phyloP scores from a whole-genome alignment of 2,329 filamentous ascomycete species.

The Xylaria hypoxylon region DNA sequence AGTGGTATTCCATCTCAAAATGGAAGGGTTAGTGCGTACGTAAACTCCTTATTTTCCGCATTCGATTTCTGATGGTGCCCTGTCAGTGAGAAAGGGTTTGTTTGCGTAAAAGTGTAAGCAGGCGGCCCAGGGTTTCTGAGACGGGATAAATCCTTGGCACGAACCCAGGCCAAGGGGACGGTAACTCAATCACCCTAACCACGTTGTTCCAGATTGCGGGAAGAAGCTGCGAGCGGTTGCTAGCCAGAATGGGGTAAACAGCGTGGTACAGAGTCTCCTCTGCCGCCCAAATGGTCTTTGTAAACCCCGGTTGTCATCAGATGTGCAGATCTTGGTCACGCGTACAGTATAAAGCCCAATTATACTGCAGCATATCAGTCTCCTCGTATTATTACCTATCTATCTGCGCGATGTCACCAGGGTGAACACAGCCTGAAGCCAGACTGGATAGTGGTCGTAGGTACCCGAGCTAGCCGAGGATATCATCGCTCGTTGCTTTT shows the following conservation, averaged over 20 bases:
- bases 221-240: slow-evolving; percentile 38
- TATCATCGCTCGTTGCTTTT: slow-evolving; percentile 29
- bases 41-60: slow-evolving; percentile 43
- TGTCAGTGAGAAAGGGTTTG: slow-evolving; percentile 34
- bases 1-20: slow-evolving; percentile 23
- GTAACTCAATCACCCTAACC: slow-evolving; percentile 46
- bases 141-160: slow-evolving; percentile 47
- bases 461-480: slow-evolving; percentile 35
- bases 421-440: background rate
- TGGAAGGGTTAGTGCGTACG: slow-evolving; percentile 41
- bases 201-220: slow-evolving; percentile 43
- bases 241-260: slow-evolving; percentile 22
- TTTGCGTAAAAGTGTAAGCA: slow-evolving; percentile 29
- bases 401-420: slow-evolving; percentile 13
- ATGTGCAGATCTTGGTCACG: slow-evolving; percentile 13
- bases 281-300: background rate
- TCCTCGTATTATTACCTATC: background rate
- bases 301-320: slow-evolving; percentile 5
- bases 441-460: slow-evolving; percentile 9
- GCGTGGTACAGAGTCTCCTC: slow-evolving; percentile 8
- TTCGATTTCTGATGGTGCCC: slow-evolving; percentile 33
- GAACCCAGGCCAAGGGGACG: slow-evolving; percentile 49
- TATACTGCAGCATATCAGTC: background rate
- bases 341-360: background rate
- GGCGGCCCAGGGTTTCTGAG: slow-evolving; percentile 35